A percentile compares a stretch with the other conserved stretches of the same genome.
Conservation (phyloP, 208 protist species). For the Acanthamoeba lenticulata region DNA sequence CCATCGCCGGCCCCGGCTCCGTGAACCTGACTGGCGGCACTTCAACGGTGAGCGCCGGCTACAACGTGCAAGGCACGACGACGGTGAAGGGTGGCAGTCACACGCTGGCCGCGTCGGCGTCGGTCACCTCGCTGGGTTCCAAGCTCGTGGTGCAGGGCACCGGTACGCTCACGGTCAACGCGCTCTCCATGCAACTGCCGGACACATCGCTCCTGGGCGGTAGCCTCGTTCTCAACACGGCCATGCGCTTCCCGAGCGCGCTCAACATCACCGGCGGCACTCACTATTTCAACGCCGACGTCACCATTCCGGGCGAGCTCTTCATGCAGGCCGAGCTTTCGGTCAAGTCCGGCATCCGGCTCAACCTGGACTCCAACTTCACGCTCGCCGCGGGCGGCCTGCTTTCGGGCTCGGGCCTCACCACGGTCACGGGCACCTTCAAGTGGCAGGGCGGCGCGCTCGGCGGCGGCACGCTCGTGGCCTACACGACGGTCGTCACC, state of each 20-base stretch:
- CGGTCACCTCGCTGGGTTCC: not conserved
- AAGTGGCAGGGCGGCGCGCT: not conserved
- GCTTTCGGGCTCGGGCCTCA: conserved; percentile 24
- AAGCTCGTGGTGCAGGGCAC: conserved; percentile 8
- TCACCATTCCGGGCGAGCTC: conserved; percentile 50
- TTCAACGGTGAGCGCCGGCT: not conserved
- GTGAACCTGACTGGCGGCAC: conserved; percentile 19
- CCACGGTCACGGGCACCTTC: conserved; percentile 51
- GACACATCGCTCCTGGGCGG: conserved; percentile 1
- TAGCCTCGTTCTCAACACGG: conserved; percentile 58
- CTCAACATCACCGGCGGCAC: conserved; percentile 51
- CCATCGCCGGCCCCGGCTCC: not conserved
- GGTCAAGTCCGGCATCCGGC: not conserved
- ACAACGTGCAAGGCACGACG: not conserved
- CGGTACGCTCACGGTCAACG: conserved; percentile 56
- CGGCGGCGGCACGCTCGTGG: conserved; percentile 29
- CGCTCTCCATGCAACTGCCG: not conserved
- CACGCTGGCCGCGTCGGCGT: conserved; percentile 14
- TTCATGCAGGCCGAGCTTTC: conserved; percentile 24
- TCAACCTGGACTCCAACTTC: conserved; percentile 3
- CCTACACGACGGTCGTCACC: not conserved
- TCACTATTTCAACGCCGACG: conserved; percentile 49
- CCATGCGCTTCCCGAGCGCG: conserved; percentile 26
- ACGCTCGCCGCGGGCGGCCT: not conserved
- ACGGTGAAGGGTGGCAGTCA: conserved; percentile 35